Evolutionary conservation across 805 yeast species (phyloP).

Genomic region (Ogataea ganodermae): DNA sequence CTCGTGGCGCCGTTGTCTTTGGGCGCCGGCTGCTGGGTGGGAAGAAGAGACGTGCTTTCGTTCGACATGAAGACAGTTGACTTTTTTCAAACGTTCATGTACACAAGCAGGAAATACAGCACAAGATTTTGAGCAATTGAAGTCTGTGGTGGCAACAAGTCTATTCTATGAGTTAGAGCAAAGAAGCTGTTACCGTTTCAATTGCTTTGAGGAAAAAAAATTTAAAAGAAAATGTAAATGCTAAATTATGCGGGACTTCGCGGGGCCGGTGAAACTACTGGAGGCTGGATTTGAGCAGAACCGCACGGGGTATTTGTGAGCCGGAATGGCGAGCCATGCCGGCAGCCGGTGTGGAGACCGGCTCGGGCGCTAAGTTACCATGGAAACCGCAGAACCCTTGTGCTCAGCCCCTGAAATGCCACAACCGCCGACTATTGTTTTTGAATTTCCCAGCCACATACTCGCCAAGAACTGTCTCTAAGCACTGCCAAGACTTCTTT

Average conservation of each 20-base stretch:
- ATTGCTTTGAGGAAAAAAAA: too few relatives aligned
- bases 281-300: neutral
- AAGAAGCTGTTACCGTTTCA: neutral
- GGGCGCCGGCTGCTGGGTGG: slow-evolving; percentile 8
- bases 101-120: too few relatives aligned
- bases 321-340: neutral
- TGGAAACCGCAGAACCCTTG: neutral
- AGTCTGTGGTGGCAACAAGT: too few relatives aligned
- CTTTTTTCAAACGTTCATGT: too few relatives aligned
- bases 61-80: slow-evolving; percentile 12
- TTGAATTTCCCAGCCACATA: neutral
- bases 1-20: slow-evolving; percentile 7
- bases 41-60: slow-evolving; percentile 17
- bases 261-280: neutral
- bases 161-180: neutral
- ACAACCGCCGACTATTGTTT: neutral
- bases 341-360: neutral
- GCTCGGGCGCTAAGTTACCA: too few relatives aligned
- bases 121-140: too few relatives aligned
- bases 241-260: neutral
- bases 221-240: too few relatives aligned
- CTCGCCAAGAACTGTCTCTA: neutral
- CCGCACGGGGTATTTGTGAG: neutral
- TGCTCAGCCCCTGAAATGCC: slow-evolving; percentile 1
- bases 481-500: too few relatives aligned